Percentiles rank a stretch among this genome's conserved stretches.
These are phyloP conservation scores for Claviceps quebecensis DNA, from an alignment of 2,329 filamentous ascomycete genomes.

Conservation along the genomic window DNA sequence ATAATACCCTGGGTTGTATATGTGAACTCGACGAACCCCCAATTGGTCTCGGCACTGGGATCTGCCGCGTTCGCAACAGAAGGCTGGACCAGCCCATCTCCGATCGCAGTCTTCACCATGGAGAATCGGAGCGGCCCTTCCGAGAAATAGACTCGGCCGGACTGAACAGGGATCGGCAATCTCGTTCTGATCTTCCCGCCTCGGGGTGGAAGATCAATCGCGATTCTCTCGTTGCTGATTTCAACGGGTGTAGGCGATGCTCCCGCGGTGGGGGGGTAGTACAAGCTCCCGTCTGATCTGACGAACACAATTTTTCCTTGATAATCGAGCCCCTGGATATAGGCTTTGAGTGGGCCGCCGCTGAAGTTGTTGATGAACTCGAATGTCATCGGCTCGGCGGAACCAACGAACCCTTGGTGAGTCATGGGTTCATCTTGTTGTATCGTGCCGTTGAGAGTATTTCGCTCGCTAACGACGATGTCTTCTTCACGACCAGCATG, in stretches of 20 bases:
- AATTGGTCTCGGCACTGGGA: conserved; percentile 28
- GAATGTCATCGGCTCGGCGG: conserved; percentile 11
- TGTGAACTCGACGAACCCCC: conserved; percentile 37
- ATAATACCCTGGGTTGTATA: conserved; percentile 24
- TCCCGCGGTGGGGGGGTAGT: conserved; percentile 25
- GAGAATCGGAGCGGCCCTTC: conserved; percentile 28
- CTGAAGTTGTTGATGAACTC: conserved; percentile 30
- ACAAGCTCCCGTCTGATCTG: conserved; percentile 23
- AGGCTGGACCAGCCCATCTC: conserved; percentile 32
- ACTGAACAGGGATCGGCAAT: conserved; percentile 25
- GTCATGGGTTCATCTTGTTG: conserved; percentile 6
- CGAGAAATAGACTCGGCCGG: conserved; percentile 32
- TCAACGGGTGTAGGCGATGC: conserved; percentile 20
- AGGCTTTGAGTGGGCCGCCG: conserved; percentile 25
- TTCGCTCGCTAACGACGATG: conserved; percentile 22
- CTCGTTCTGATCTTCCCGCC: conserved; percentile 25
- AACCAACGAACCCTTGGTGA: background rate
- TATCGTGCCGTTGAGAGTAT: conserved; percentile 26
- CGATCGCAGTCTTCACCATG: conserved; percentile 19
- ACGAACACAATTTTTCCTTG: conserved; percentile 28
- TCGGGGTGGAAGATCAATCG: conserved; percentile 26
- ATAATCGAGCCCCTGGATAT: conserved; percentile 30
- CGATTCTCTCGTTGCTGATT: conserved; percentile 22
- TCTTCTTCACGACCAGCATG: conserved; percentile 17
- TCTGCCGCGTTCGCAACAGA: conserved; percentile 29